Evolutionary conservation across 371 early-diverging fungal genomes (phyloP), one percentile per base, ranked within the genome.

Genomic region (Apophysomyces sp.): DNA sequence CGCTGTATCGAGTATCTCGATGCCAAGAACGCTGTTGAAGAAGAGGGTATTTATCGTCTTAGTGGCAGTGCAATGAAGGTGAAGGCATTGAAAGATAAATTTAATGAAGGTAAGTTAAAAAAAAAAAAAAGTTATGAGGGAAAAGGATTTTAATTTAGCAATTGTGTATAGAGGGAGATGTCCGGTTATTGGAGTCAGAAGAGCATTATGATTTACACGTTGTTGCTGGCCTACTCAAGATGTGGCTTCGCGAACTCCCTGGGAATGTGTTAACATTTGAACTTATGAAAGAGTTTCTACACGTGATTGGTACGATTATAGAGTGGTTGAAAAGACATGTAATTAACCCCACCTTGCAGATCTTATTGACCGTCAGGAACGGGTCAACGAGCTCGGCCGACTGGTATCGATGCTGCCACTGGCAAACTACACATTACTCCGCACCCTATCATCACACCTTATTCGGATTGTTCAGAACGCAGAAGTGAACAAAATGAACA

Each of bases 401-500:
- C 81, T 97, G 18, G 86, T 96, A 1, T 85, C 91, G 0, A 67
- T 74, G 37, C 74, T 98, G 28, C 98, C 98, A 1, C 65, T 92
- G 18, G 78, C 87, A 39, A 96, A 98, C 78, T 96, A 95, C 67
- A 91, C 94, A 0, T 79, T 95, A 21, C 78, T 98, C n/a, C 87
- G 94, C 12, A 84, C 89, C 0, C 74, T 98, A 49, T 91, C 91
- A 2, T 92, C 92, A 0, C 98, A 98, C 66, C 77, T 98, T 55
- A 86, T 95, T 60, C 84, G 92, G 16, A 86, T 98, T 53, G 94
- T 95, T 12, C 89, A 92, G 57, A 81, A 89, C 53, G 76, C 88
- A 1, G 89, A 89, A 18, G 71, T 82, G 31, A 98, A 97, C 85
- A 93, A 91, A 77, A 98, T 98, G 98, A 97, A 88, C 3, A 81